Base-by-base conservation (phyloP, 2,329 filamentous ascomycete species). In the Pseudopyrenochaeta lycopersici region DNA sequence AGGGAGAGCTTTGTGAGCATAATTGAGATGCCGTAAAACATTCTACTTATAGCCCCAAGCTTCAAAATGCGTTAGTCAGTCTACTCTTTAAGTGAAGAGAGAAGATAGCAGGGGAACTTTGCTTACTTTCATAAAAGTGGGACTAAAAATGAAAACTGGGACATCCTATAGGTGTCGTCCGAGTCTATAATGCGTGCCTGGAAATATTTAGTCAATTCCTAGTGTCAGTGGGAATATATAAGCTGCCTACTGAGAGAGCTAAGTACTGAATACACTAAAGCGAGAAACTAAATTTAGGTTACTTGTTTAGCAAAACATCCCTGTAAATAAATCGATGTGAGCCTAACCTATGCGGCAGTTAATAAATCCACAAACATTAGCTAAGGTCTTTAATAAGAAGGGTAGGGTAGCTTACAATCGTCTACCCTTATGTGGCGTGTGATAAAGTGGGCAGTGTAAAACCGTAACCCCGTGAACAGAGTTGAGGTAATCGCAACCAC, bases 1-100 rank as follows among this genome's bases (percentile, higher is more conserved):
- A 45, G 30, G 27, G 42, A 45, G 42, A 45, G 23, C 30, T 45
- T 45, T 31, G 42, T 45, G 42, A 45, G 42, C 42, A 45, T 45
- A 21, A 45, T 45, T 4, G 42, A 45, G 27, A 45, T 32, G 2
- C 42, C 42, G 15, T n/a, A n/a, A 45, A 45, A 45, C n/a, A 29
- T 46, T 46, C 27, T 14, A 15, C 27, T 21, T 31, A 46, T 46
- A 17, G 42, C 42, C 27, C 42, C 42, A 35, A 46, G 9, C 42
- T 46, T 32, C 17, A 46, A 18, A 39, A 18, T 7, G 42, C 30
- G 21, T 46, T 6, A 46, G 42, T 46, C 27, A 39, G 36, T 39
- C 14, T 39, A 18, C 17, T 35, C 30, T 46, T 46, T 46, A n/a
- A 46, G 42, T 46, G 42, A 3, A 32, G 12, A 35, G 30, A n/a